Evolutionary conservation across 75 land plant genomes (phyloP), one percentile per base, ranked within the genome.

Genomic region (Pinus taeda): DNA sequence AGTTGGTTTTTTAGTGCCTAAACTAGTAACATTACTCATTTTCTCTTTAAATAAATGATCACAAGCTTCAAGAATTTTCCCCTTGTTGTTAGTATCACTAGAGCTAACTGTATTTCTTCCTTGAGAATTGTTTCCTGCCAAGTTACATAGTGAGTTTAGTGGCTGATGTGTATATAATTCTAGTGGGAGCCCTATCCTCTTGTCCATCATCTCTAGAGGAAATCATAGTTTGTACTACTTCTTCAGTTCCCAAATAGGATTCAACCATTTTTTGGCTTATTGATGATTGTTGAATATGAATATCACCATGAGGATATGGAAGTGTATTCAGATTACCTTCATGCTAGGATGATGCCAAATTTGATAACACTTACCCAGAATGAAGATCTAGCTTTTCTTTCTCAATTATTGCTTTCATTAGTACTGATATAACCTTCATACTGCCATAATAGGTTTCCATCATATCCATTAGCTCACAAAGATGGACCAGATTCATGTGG

Each of bases 181-280:
- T 66, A 29, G 70, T 42, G 36, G 20, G 36, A 11, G 4, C 70
- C 45, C 15, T 37, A 66, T 66, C 45, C 70, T 66, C n/a, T 39
- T 66, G 70, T 20, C 36, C 70, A 66, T 33, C 45, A 66, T 29
- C n/a, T 66, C 70, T 36, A 66, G 70, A 66, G 1, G 70, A 18
- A 29, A 66, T 20, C 37, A 36, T 18, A 33, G 13, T 36, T 20
- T 66, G 70, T 36, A 15, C 70, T 33, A 17, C 36, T 66, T 66
- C 70, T 66, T 66, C 70, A 66, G 70, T 36, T 66, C 36, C 15
- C 33, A 1, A 36, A 36, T 1, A 1, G 37, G 37, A 36, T 2
- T 36, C 2, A 36, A 2, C 1, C 37, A 36, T 36, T 2, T 1
- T 36, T 36, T 36, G 37, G 2, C 37, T 36, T 36, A 36, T 36